phyloP scores from a whole-genome alignment of 2,329 filamentous ascomycete genomes.

The Penicillium polonicum region DNA sequence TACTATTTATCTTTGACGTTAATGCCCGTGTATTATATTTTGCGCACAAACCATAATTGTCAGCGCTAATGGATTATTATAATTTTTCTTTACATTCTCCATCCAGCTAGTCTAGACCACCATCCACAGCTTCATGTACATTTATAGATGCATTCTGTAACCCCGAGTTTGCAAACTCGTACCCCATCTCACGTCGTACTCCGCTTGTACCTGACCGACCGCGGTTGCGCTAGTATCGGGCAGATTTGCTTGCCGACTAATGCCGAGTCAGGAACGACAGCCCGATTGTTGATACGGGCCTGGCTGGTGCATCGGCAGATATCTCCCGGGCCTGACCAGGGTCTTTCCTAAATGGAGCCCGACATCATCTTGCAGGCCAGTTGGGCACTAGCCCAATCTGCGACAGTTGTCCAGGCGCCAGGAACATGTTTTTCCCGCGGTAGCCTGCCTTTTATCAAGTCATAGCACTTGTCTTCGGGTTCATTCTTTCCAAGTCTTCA shows the following conservation, averaged over 20 bases:
- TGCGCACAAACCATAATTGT: constrained; percentile 3
- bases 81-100: not conserved
- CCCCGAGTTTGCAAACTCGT: not conserved
- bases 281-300: constrained; percentile 16
- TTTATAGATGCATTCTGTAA: not conserved
- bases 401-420: constrained; percentile 8
- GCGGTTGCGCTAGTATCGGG: constrained; percentile 21
- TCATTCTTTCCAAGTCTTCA: not conserved
- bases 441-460: not conserved
- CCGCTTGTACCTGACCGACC: constrained; percentile 9
- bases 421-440: constrained; percentile 10
- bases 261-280: constrained; percentile 22
- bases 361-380: constrained; percentile 21
- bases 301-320: constrained; percentile 16
- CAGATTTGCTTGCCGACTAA: constrained; percentile 28
- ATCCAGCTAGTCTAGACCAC: constrained; percentile 13
- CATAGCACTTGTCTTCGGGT: not conserved
- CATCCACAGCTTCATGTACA: not conserved
- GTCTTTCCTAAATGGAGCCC: constrained; percentile 9
- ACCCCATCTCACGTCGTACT: constrained; percentile 4
- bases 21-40: constrained; percentile 20
- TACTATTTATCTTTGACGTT: constrained; percentile 18
- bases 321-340: constrained; percentile 12
- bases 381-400: constrained; percentile 19
- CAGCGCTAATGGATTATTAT: constrained; percentile 8